A percentile compares a stretch with the other conserved stretches of the same genome.
These are phyloP conservation scores for Stygiomarasmius scandens DNA, from an alignment of 1,284 basidiomycete genomes.

Conservation along the genomic window DNA sequence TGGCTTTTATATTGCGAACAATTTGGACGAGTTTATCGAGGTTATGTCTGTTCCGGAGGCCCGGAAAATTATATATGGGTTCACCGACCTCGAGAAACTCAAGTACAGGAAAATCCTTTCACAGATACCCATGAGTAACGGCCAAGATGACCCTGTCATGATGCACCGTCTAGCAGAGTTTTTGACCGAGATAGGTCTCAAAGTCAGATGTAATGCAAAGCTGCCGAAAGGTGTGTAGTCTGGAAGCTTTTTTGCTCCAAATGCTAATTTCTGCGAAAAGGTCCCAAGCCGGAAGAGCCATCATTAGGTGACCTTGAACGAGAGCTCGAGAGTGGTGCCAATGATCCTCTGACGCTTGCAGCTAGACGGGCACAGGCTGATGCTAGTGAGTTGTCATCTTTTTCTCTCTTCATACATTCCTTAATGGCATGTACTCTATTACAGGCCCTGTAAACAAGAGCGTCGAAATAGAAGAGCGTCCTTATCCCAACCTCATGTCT, in stretches of 20 bases:
- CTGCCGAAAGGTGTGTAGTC: not conserved
- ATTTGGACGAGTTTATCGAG: conserved; percentile 10
- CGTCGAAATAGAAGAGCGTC: conserved; percentile 15
- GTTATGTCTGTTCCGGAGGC: conserved; percentile 3
- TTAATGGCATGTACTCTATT: not conserved
- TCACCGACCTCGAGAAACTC: not conserved
- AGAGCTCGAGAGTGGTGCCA: not conserved
- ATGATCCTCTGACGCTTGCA: not conserved
- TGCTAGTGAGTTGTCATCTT: not conserved
- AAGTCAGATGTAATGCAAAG: conserved; percentile 2
- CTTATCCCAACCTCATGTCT: conserved; percentile 60
- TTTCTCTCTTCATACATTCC: not conserved
- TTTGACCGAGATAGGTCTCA: not conserved
- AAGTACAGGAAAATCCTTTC: conserved; percentile 11
- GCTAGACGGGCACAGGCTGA: not conserved
- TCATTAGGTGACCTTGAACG: not conserved
- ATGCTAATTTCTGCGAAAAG: not conserved
- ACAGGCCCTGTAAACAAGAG: conserved; percentile 13
- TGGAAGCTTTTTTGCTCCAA: too few species aligned
- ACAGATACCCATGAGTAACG: conserved; percentile 4
- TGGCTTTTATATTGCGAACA: not conserved
- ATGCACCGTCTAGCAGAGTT: conserved; percentile 11
- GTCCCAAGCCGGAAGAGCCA: not conserved
- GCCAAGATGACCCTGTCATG: conserved; percentile 3
- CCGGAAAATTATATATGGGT: conserved; percentile 1